Evolutionary conservation across 257 asterid species (phyloP), one percentile per base, ranked within the genome.

Genomic region (Nicotiana knightiana): DNA sequence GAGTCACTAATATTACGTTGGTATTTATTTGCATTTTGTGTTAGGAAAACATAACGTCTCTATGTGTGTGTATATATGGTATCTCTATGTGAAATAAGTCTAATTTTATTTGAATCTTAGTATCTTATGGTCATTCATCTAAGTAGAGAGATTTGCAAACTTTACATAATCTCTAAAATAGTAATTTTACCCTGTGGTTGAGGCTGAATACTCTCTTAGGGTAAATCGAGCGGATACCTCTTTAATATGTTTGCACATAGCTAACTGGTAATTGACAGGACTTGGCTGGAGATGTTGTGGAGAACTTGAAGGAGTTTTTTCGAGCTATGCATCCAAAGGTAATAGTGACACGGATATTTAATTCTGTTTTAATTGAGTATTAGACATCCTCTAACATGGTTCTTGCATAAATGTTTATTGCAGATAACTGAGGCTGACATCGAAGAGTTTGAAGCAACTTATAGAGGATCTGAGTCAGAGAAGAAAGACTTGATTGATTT

Each of bases 391-490:
- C 35, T 65, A 43, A 43, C 48, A 16, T 64, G 65, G 37, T 18
- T 43, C 48, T 43, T 73, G 13, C 79, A 11, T 67, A 24, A 62
- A 30, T 76, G 16, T 82, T 85, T 71, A 76, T 77, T 80, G 35
- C 88, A 94, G 98, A 89, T 95, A 87, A 86, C 93, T 12, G 97
- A 89, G 88, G 91, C 93, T 77, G 99, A 93, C 87, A 91, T 95
- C 81, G 97, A 95, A 85, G 98, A 93, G 92, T 93, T 92, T 86
- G 93, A 91, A 86, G 98, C 94, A 82, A 88, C 86, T 86, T 95
- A 95, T 88, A 90, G 99, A 88, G 98, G 98, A 63, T 92, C 98
- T 62, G 94, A 90, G 46, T 78, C 93, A 1, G 99, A 95, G 90
- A 92, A 87, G 85, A 91, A 89, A 8, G 99, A 93, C 82, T 90